Evolutionary conservation across 1,284 basidiomycete species (phyloP), one percentile per base, ranked within the genome.

Genomic region (Tilletiopsis washingtonensis): DNA sequence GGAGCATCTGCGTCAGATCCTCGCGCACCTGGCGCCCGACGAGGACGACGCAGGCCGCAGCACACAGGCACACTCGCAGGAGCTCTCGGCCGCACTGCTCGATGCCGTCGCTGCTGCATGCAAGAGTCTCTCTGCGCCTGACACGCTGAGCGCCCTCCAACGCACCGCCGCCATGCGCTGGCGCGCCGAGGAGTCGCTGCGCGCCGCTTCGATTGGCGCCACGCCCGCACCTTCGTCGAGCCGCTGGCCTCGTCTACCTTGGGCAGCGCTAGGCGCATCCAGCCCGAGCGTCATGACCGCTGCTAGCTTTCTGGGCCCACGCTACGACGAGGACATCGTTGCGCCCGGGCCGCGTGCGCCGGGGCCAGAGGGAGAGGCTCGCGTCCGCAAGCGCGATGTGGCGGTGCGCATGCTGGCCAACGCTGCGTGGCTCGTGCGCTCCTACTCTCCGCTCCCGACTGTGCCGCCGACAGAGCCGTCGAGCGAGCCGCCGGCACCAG

Each of bases 381-480:
- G 61, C 40, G 45, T 64, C 11, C 53, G 62, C n/a, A 67, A 67
- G 26, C 47, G 64, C 14, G 64, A 67, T 40, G 62, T 67, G 3
- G 64, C 64, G 15, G 46, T 67, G 45, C 59, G 57, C 51, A 59
- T 67, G 29, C 45, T 67, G 7, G 56, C 55, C 53, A 67, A 67
- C 36, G 64, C 64, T 36, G 53, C 62, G 17, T 67, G 64, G 64
- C 59, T 62, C n/a, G 29, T 34, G 29, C 29, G 29, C 29, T 9
- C n/a, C 9, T 34, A 34, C 29, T 9, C 29, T 9, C 9, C 29
- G 9, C n/a, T 34, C 9, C 29, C 29, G n/a, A 34, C 29, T n/a
- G n/a, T n/a, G 29, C 29, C 29, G 9, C 9, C 9, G n/a, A n/a
- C n/a, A 9, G 29, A n/a, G 9, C 9, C n/a, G 9, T 9, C 9